Base-by-base conservation (phyloP, 106 monocot species). In the Dendrobium catenatum region DNA sequence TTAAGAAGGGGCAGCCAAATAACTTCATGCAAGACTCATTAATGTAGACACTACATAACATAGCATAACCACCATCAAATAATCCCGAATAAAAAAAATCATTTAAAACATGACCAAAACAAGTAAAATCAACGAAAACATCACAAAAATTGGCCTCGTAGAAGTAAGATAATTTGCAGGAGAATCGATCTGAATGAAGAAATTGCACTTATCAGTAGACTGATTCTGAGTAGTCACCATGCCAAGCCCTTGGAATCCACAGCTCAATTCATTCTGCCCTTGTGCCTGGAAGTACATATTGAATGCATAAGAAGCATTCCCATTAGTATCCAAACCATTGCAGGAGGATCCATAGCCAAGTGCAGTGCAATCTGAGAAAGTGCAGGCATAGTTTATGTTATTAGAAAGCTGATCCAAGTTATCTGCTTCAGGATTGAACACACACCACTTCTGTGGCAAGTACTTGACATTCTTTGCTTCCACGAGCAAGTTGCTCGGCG, bases 271-370 rank as follows among this genome's bases (percentile, higher is more conserved):
- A 6, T 79, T 78, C 76, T 93, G 90, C 8, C 83, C 78, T 79
- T 90, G 85, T 3, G 40, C 81, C 55, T 90, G 88, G 77, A 79
- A 93, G 78, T 90, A 93, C 81, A 85, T 82, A 40, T 90, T 93
- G 84, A 93, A 93, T 5, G 88, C 88, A 67, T 90, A 90, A 0
- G 90, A 90, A 6, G 90, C 93, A 64, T 88, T 88, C 17, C 82
- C 90, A 5, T 83, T 56, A 4, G 83, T 17, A 84, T 84, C 93
- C 79, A 90, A 72, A 3, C 77, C 77, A 31, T 82, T 82, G 77
- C 89, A 93, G 1, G 87, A 78, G 1, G 90, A 93, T 11, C 90
- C 93, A 64, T 88, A 86, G 4, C 88, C 90, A 8, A 93, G 87
- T 7, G 88, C 47, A 8, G 93, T 93, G 82, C 92, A 92, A 56